Evolutionary conservation across 148 eudicot species (phyloP), one percentile per base, ranked within the genome.

Genomic region (Hydrangea macrophylla): DNA sequence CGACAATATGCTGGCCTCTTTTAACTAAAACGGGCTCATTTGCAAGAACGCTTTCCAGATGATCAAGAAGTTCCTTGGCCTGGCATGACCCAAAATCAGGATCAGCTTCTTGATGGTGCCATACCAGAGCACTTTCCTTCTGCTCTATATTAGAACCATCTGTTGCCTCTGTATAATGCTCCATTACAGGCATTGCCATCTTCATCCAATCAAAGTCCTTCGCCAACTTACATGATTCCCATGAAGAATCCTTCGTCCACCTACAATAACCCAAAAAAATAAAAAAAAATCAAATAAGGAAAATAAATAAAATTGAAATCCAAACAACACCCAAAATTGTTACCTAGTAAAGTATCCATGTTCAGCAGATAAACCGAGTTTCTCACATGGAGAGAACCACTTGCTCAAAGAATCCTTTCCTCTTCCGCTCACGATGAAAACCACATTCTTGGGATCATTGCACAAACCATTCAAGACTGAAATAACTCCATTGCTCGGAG

Each of bases 51-150:
- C 79, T 89, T 68, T 89, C 92, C 59, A 92, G 77, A 69, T 92
- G 95, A 79, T 92, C 92, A 48, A 84, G 90, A 25, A 92, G 81
- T 74, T 92, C 97, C 61, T 89, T 89, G 0, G 96, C 87, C 61
- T 92, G 97, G 75, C 87, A 83, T 17, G 81, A 69, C 1, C 95
- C 96, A 9, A 92, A 92, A 62, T 92, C 96, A 0, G 83, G 82
- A 64, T 85, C 97, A 7, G 96, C 88, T 64, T 89, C 90, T 66
- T 82, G 87, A 79, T 86, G 86, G 68, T 89, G 90, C 97, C 97
- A 92, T 53, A 89, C 97, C 17, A 89, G 27, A 8, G 97, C 87
- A 30, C 83, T 88, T 58, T 92, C 96, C 81, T 87, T 89, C 50
- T 80, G 81, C 73, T 89, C 97, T 40, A 92, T 86, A 44, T 40